Percentiles rank a stretch among this genome's conserved stretches.
Conservation (phyloP, 192 early-diverging fungal species). For the Powellomyces hirtus region DNA sequence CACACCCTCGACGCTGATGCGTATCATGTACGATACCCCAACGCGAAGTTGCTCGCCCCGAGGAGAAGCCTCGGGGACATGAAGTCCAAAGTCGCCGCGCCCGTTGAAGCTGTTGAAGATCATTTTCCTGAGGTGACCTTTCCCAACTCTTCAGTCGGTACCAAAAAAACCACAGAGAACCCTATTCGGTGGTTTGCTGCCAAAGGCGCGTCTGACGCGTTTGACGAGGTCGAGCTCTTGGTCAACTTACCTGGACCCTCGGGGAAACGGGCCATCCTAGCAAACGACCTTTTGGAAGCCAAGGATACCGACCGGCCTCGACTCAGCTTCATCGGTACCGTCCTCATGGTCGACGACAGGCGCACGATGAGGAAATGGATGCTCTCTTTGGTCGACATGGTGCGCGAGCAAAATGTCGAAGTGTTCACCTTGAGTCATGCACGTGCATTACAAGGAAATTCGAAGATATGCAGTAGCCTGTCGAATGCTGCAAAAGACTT, state of each 20-base stretch:
- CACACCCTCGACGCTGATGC: slow-evolving; percentile 22
- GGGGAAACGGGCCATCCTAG: too few species aligned
- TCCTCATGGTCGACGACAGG: too few species aligned
- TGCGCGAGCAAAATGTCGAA: too few species aligned
- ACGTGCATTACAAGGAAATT: too few species aligned
- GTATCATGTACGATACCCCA: slow-evolving; percentile 14
- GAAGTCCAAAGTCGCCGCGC: not conserved
- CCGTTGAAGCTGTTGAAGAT: slow-evolving; percentile 1
- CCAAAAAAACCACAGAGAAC: not conserved
- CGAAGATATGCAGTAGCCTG: too few species aligned
- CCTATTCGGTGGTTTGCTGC: not conserved
- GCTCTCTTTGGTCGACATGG: too few species aligned
- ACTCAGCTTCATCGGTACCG: too few species aligned
- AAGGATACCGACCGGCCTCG: too few species aligned
- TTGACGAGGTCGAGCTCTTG: slow-evolving; percentile 7
- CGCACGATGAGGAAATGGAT: too few species aligned
- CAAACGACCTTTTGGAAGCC: too few species aligned
- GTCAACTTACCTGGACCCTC: not conserved
- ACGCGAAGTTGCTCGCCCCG: slow-evolving; percentile 14
- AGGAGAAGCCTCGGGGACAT: not conserved
- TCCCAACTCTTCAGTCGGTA: not conserved
- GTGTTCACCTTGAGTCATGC: too few species aligned
- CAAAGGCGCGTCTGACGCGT: not conserved
- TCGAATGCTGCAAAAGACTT: too few species aligned
- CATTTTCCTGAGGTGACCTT: not conserved